phyloP scores from a whole-genome alignment of 192 early-diverging fungal species.

The Rhizophagus clarus region DNA sequence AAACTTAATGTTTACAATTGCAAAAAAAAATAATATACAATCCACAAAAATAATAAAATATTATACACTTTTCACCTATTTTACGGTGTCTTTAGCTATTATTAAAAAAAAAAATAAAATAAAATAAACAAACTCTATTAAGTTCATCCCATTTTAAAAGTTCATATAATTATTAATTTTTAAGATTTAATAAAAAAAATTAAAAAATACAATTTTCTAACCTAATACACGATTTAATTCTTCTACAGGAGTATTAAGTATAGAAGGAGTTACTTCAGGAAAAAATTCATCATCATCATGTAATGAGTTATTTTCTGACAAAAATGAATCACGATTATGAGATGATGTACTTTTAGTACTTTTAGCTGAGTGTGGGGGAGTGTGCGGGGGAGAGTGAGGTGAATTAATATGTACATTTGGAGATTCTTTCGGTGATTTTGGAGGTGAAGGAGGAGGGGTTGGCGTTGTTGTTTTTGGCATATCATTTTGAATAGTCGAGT shows the following conservation, averaged over 20 bases:
- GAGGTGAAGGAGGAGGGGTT: constrained; percentile 2
- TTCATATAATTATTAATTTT: no score
- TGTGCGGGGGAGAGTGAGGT: neutral
- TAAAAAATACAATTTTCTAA: neutral
- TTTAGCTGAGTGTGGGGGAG: neutral
- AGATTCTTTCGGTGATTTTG: neutral
- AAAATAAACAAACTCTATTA: no score
- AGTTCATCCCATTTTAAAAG: no score
- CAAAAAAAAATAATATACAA: no score
- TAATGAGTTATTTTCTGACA: constrained; percentile 8
- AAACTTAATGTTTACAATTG: no score
- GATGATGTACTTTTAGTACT: neutral
- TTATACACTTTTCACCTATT: no score
- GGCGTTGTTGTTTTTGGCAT: neutral
- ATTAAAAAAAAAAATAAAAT: no score
- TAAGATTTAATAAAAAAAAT: no score
- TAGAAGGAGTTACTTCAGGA: neutral
- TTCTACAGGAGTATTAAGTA: constrained; percentile 19
- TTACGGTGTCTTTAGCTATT: no score
- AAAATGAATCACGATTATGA: neutral
- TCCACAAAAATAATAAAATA: no score
- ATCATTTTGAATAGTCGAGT: neutral
- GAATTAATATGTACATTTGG: neutral
- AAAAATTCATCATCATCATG: constrained; percentile 20
- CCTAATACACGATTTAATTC: constrained; percentile 24